Conservation (phyloP, 2,329 filamentous ascomycete species). For the Grosmannia serpens region DNA sequence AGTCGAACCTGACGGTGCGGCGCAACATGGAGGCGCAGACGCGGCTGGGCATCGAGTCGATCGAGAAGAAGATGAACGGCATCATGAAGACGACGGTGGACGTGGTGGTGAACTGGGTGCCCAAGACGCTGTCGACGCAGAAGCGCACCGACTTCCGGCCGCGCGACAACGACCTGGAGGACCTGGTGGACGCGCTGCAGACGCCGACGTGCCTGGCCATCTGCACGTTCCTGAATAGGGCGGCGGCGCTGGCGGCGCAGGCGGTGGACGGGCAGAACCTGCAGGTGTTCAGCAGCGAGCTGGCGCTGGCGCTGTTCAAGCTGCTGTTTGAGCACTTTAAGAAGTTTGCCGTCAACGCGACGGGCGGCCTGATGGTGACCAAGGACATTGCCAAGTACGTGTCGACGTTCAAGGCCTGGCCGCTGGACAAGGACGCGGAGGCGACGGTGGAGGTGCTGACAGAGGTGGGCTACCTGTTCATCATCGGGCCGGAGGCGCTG, state of each 20-base stretch:
- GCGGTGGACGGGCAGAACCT: constrained; percentile 78
- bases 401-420: constrained; percentile 74
- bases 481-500: constrained; percentile 73
- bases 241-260: constrained; percentile 49
- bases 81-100: constrained; percentile 47
- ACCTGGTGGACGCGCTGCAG: constrained; percentile 61
- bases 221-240: constrained; percentile 64
- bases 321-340: constrained; percentile 89
- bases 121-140: constrained; percentile 61
- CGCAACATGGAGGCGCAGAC: constrained; percentile 81
- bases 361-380: constrained; percentile 86
- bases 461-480: constrained; percentile 92
- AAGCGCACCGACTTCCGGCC: constrained; percentile 86
- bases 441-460: constrained; percentile 71
- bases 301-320: constrained; percentile 65
- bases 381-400: constrained; percentile 95
- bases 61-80: constrained; percentile 71
- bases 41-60: constrained; percentile 57
- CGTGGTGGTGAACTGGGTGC: constrained; percentile 65
- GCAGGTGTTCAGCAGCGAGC: constrained; percentile 69
- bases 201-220: constrained; percentile 76
- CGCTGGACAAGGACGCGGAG: constrained; percentile 55
- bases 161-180: constrained; percentile 59
- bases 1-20: constrained; percentile 80
- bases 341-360: constrained; percentile 84